These are phyloP conservation scores for Pleurotus ostreatus DNA, from an alignment of 768 basidiomycete species.

Conservation along the genomic window DNA sequence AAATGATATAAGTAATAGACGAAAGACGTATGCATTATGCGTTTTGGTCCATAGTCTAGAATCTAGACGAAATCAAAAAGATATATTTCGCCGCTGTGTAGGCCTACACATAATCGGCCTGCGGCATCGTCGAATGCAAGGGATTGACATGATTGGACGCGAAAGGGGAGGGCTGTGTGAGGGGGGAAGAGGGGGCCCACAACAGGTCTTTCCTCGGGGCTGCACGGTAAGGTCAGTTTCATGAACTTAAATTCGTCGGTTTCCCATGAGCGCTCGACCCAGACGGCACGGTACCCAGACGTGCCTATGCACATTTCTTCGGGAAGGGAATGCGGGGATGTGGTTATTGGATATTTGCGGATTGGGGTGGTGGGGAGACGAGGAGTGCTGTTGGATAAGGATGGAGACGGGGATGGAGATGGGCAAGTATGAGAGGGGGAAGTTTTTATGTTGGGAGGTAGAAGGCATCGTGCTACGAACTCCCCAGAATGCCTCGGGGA, in stretches of 20 bases:
- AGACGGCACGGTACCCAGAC: slow-evolving; percentile 45
- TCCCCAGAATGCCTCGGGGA: not conserved
- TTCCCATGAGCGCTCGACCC: slow-evolving; percentile 50
- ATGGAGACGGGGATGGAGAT: slow-evolving; percentile 1
- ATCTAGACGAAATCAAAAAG: slow-evolving; percentile 30
- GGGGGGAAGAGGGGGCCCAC: slow-evolving; percentile 39
- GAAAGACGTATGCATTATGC: not conserved
- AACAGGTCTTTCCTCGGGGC: slow-evolving; percentile 15
- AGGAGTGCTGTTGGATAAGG: not conserved
- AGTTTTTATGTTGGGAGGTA: not conserved
- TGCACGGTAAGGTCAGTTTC: slow-evolving; percentile 40
- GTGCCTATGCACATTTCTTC: slow-evolving; percentile 34
- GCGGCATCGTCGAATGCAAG: slow-evolving; percentile 55
- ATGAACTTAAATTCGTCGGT: slow-evolving; percentile 44
- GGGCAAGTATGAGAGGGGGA: not conserved
- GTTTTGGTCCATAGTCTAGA: not conserved
- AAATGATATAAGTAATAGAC: not conserved
- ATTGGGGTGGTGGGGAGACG: not conserved
- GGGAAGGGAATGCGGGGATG: slow-evolving; percentile 19
- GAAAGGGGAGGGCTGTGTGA: slow-evolving; percentile 49
- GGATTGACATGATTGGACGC: slow-evolving; percentile 37
- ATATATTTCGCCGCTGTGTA: slow-evolving; percentile 52
- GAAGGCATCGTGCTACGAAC: not conserved
- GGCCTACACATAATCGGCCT: slow-evolving; percentile 45
- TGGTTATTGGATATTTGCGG: slow-evolving; percentile 18